A percentile compares a stretch with the other conserved stretches of the same genome.
phyloP scores from a whole-genome alignment of 2,329 filamentous ascomycete species.

The Venturiaceae sp. region DNA sequence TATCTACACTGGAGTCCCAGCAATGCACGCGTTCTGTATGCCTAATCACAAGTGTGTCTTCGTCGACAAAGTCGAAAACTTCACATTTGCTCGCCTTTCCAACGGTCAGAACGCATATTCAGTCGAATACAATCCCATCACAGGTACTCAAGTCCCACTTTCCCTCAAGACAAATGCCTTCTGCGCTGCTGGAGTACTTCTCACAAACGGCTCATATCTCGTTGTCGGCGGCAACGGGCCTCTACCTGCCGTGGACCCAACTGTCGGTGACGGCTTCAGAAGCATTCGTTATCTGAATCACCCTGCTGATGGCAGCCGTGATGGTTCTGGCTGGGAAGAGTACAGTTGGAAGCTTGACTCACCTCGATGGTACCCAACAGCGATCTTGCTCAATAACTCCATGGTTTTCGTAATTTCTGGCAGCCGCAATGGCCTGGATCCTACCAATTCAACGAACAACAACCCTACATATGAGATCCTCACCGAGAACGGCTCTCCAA shows the following conservation, averaged over 20 bases:
- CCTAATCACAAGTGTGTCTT: slow-evolving; percentile 50
- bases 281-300: slow-evolving; percentile 46
- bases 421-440: slow-evolving; percentile 48
- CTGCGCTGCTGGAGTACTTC: slow-evolving; percentile 49
- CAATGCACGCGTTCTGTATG: slow-evolving; percentile 52
- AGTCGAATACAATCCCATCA: slow-evolving; percentile 46
- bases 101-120: slow-evolving; percentile 51
- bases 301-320: slow-evolving; percentile 32
- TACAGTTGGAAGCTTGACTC: slow-evolving; percentile 44
- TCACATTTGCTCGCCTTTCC: slow-evolving; percentile 44
- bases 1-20: slow-evolving; percentile 50
- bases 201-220: slow-evolving; percentile 45
- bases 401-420: slow-evolving; percentile 51
- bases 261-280: slow-evolving; percentile 48
- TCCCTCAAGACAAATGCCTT: slow-evolving; percentile 50
- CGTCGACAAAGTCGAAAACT: slow-evolving; percentile 55
- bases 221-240: slow-evolving; percentile 50
- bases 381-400: slow-evolving; percentile 48
- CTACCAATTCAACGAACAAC: slow-evolving; percentile 45
- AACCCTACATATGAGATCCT: slow-evolving; percentile 55
- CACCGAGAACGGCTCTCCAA: slow-evolving; percentile 35
- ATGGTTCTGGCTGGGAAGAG: slow-evolving; percentile 45
- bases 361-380: slow-evolving; percentile 51
- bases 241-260: slow-evolving; percentile 45
- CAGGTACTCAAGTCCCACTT: slow-evolving; percentile 36